Percentiles rank a stretch among this genome's conserved stretches.
Evolutionary conservation across 2,329 filamentous ascomycete species (phyloP).

Genomic region (Colletotrichum sidae): DNA sequence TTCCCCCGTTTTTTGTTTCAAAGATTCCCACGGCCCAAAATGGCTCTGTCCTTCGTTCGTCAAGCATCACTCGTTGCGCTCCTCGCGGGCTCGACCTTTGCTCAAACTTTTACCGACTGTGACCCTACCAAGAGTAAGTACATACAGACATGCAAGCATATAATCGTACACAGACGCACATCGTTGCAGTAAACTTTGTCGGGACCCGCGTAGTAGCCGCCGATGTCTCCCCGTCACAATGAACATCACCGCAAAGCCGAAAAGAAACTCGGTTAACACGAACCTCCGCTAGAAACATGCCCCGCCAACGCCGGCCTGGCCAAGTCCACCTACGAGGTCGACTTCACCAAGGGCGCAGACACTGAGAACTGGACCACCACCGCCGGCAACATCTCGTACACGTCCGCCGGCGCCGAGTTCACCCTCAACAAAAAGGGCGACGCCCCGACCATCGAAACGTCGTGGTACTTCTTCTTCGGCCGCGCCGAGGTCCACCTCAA

Average conservation of each 20-base stretch:
- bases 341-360: slow-evolving; percentile 74
- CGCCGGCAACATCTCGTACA: slow-evolving; percentile 43
- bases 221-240: background rate
- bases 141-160: background rate
- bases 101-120: slow-evolving; percentile 34
- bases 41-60: slow-evolving; percentile 35
- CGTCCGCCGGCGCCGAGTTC: slow-evolving; percentile 47
- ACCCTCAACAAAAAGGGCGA: slow-evolving; percentile 69
- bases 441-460: slow-evolving; percentile 71
- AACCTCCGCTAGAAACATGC: slow-evolving; percentile 55
- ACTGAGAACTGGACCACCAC: slow-evolving; percentile 46
- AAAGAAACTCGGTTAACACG: slow-evolving; percentile 1
- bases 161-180: too few relatives aligned
- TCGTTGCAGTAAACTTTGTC: too few relatives aligned
- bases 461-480: slow-evolving; percentile 90
- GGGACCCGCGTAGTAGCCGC: too few relatives aligned
- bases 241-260: background rate
- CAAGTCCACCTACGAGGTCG: slow-evolving; percentile 61
- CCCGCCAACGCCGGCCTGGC: slow-evolving; percentile 73
- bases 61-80: slow-evolving; percentile 35
- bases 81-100: slow-evolving; percentile 29
- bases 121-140: slow-evolving; percentile 37
- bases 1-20: background rate
- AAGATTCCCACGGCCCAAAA: slow-evolving; percentile 12
- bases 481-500: slow-evolving; percentile 73